Evolutionary conservation across 208 protist species (phyloP).

Genomic region (Wallacemonas sp.): DNA sequence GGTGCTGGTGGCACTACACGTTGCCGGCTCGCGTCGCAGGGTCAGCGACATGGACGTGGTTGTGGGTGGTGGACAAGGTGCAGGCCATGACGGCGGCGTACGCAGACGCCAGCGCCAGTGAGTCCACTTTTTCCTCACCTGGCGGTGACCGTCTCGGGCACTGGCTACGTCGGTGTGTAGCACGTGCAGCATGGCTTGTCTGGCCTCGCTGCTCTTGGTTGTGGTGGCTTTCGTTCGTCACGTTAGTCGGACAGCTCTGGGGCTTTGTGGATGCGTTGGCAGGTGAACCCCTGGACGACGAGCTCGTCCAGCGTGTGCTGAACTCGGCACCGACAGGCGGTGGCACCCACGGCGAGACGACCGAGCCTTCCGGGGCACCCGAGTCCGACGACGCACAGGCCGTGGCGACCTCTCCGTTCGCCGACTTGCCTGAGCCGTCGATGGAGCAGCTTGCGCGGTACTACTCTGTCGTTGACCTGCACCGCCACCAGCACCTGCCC

Average conservation of each 20-base stretch:
- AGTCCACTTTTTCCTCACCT: neutral
- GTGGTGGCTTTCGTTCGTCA: neutral
- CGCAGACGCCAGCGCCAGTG: neutral
- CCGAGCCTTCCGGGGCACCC: too few relatives aligned
- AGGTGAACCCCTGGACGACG: neutral
- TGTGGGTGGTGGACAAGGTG: neutral
- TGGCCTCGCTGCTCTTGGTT: neutral
- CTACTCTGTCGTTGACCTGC: neutral
- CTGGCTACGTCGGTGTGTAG: neutral
- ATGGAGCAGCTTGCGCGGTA: constrained; percentile 5
- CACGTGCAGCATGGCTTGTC: neutral
- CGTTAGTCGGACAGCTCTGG: neutral
- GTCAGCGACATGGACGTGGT: neutral
- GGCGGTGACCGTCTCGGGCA: neutral
- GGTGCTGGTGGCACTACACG: neutral
- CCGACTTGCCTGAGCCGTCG: too few relatives aligned
- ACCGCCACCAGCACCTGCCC: neutral
- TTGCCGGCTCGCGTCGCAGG: neutral
- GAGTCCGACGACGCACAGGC: too few relatives aligned
- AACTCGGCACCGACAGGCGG: neutral
- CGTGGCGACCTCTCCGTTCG: too few relatives aligned
- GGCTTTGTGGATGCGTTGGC: neutral
- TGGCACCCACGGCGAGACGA: neutral
- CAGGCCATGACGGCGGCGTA: too few relatives aligned
- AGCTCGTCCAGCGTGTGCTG: neutral